Evolutionary conservation across 345 rosid species (phyloP).

Genomic region (Eucalyptus pauciflora): DNA sequence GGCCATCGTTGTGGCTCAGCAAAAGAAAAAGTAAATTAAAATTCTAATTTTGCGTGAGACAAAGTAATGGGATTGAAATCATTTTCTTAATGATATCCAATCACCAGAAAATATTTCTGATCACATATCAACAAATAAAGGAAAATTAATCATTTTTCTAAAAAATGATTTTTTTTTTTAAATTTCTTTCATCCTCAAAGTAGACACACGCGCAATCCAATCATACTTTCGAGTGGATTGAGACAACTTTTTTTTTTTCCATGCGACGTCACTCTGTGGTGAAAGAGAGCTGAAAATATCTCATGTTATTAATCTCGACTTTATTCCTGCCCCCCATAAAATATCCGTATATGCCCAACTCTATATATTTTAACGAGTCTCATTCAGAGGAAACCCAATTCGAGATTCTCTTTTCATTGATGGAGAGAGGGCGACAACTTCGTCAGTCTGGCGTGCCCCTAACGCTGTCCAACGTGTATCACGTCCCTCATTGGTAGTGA

Average conservation of each 20-base stretch:
- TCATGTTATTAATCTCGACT: background rate
- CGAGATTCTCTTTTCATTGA: background rate
- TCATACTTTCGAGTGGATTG: background rate
- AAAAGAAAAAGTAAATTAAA: background rate
- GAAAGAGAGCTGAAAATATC: background rate
- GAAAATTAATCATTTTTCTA: rapidly evolving
- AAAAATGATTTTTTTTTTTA: background rate
- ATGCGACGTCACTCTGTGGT: background rate
- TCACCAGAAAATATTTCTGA: rapidly evolving
- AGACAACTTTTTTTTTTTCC: background rate
- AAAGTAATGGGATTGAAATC: background rate
- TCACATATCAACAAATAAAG: background rate
- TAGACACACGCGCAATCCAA: background rate
- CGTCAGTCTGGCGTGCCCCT: background rate
- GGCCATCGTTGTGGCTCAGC: rapidly evolving
- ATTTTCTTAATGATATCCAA: background rate
- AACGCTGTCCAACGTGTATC: background rate
- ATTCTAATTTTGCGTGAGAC: rapidly evolving
- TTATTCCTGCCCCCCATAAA: background rate
- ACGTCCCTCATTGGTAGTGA: background rate
- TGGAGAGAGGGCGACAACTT: background rate
- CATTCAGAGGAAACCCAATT: background rate
- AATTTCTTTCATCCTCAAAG: background rate
- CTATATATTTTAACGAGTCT: background rate
- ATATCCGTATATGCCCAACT: background rate